Evolutionary conservation across 2,329 filamentous ascomycete species (phyloP), one percentile per base, ranked within the genome.

Genomic region (Aureobasidium sp.): DNA sequence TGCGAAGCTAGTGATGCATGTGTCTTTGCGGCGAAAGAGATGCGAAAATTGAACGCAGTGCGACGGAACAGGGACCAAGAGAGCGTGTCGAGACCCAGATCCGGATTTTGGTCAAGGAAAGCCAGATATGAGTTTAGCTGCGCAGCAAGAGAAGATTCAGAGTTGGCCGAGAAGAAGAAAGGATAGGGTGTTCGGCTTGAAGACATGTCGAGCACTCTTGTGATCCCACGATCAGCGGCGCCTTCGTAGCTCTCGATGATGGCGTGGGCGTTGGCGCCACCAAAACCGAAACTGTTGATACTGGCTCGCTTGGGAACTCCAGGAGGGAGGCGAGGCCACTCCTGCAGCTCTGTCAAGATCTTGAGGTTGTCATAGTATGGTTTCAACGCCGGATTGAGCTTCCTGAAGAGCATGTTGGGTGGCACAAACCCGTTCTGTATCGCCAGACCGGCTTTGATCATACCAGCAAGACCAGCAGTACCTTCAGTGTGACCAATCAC

Each of bases 401-500:
- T 63, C 50, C 67, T 52, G 36, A 56, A 44, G 2, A 32, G 17
- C 37, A 56, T n/a, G 17, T 56, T 71, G 10, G 68, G 69, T 15
- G 67, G 67, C 17, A 73, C 67, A 1, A 62, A 12, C 13, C 64
- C 65, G n/a, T 67, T 63, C 44, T 73, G 67, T 7, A 72, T 26
- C 32, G 65, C 62, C 50, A 69, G 39, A 20, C 64, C 20, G 1
- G 66, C 63, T 53, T 77, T 78, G 24, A 83, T n/a, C 8, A 56
- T 17, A 6, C 52, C 52, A 34, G 52, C 52, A 1, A 83, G 67
- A 0, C 81, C 81, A 2, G 79, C 79, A 1, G 77, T 74, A 10
- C 78, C 78, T 67, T 83, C 81, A 0, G 77, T 78, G 65, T 83
- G 81, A 24, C 81, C 81, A 20, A 73, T 59, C n/a, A 72, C 20